Evolutionary conservation across 1,284 basidiomycete species (phyloP), one percentile per base, ranked within the genome.

Genomic region (Cutaneotrichosporon cavernicola): DNA sequence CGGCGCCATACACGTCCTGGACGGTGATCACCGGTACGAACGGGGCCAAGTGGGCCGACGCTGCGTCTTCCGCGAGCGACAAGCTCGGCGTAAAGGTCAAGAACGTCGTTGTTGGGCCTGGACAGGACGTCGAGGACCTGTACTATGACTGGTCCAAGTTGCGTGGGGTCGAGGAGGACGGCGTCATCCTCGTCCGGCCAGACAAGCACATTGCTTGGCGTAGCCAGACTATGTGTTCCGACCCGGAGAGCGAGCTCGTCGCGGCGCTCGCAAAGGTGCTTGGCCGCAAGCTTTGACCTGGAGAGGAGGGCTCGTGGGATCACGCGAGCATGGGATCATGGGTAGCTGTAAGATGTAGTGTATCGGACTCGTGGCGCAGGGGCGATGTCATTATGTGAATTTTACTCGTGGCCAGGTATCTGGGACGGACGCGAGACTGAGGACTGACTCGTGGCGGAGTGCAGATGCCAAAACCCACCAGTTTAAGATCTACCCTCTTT

Each of bases 141-240:
- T 66, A 66, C 59, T 66, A 66, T 51, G 65, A 66, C 65, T 66
- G 65, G 65, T 38, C 61, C 55, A 58, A 63, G 51, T 62, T 63
- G 5, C 65, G 64, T 50, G 65, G 63, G 56, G 59, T 66, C 51
- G 59, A 66, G 32, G 65, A 66, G 58, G 65, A 66, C 43, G 65
- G 65, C 26, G 61, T 30, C 1, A 9, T 66, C 16, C 65, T 66
- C 43, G 53, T 66, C 26, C 65, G 65, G n/a, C 65, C 65, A 4
- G 65, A 66, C 62, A 66, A 63, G 65, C 65, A 66, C 58, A 49
- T 66, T 14, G 58, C 65, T 5, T 66, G 65, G 65, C 65, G 65
- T 26, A 56, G 58, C 40, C 58, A 40, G 55, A 2, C 36, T 22
- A 30, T 63, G 36, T 32, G 30, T 5, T 43, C 50, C 47, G 62